Conservation (phyloP, 2,329 filamentous ascomycete species). For the Cephalotrichum gorgonifer region DNA sequence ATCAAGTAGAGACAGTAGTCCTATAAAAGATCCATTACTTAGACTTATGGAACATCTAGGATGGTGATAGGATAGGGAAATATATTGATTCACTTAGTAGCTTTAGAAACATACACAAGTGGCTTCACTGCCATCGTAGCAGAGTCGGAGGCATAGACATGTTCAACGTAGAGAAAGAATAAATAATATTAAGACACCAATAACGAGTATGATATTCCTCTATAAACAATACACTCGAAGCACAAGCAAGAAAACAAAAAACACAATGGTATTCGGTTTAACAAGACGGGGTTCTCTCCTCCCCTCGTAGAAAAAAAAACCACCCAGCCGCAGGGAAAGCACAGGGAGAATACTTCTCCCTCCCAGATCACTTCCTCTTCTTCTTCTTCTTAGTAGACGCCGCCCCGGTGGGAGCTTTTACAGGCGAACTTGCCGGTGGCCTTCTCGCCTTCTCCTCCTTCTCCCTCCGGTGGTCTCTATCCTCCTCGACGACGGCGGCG, state of each 20-base stretch:
- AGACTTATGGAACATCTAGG: too few species aligned
- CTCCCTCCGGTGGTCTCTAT: not conserved
- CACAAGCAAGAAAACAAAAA: not conserved
- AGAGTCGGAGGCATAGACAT: not conserved
- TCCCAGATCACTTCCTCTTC: not conserved
- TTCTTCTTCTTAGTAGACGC: not conserved
- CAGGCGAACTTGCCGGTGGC: not conserved
- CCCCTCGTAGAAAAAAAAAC: too few species aligned
- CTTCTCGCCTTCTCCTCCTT: conserved; percentile 3
- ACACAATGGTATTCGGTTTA: not conserved
- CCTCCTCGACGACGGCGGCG: conserved; percentile 1
- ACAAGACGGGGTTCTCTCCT: not conserved
- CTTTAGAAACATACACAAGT: not conserved
- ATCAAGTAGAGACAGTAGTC: too few species aligned
- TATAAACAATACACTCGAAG: conserved; percentile 3
- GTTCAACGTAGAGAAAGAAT: not conserved
- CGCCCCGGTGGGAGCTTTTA: not conserved
- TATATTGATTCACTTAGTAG: too few species aligned
- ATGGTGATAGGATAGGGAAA: too few species aligned
- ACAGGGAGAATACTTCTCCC: not conserved
- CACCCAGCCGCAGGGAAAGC: not conserved
- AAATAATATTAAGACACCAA: not conserved
- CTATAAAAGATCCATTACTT: too few species aligned
- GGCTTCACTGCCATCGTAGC: too few species aligned
- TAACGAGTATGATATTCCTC: conserved; percentile 5